A percentile compares a stretch with the other conserved stretches of the same genome.
These are phyloP conservation scores for Volvox carteri DNA, from an alignment of 163 green algal species.

Conservation along the genomic window DNA sequence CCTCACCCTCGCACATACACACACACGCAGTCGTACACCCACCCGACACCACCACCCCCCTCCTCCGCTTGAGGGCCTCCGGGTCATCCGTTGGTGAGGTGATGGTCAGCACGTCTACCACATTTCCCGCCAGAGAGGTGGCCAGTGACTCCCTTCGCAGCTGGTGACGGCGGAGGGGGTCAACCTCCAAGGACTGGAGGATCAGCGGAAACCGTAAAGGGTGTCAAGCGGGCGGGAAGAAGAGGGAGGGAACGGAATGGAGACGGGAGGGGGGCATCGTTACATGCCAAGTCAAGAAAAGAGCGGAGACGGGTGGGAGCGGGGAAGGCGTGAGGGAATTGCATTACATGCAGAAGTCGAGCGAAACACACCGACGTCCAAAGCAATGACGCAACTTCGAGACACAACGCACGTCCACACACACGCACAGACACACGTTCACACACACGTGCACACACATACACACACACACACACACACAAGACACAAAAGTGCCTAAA, in stretches of 20 bases:
- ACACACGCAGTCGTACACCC: too few relatives aligned
- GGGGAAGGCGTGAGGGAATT: not conserved
- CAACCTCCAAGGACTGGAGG: slow-evolving; percentile 48
- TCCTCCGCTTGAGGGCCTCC: slow-evolving; percentile 49
- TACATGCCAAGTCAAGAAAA: too few relatives aligned
- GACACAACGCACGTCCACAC: too few relatives aligned
- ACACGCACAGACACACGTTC: too few relatives aligned
- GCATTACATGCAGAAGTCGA: too few relatives aligned
- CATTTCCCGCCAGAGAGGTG: slow-evolving; percentile 76
- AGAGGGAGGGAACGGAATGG: not conserved
- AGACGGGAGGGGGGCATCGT: not conserved
- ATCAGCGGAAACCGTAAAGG: too few relatives aligned
- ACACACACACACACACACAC: too few relatives aligned
- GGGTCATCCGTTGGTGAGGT: slow-evolving; percentile 58
- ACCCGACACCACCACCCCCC: slow-evolving; percentile 71
- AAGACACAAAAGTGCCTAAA: too few relatives aligned
- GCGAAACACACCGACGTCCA: too few relatives aligned
- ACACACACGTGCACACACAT: slow-evolving; percentile 3
- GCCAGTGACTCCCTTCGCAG: slow-evolving; percentile 61
- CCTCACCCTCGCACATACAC: too few relatives aligned
- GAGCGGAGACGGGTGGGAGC: too few relatives aligned
- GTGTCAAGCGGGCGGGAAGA: not conserved
- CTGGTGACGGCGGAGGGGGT: slow-evolving; percentile 37
- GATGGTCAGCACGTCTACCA: slow-evolving; percentile 80
- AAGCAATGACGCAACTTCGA: too few relatives aligned